phyloP scores from a whole-genome alignment of 805 yeast genomes.

The Hanseniaspora guilliermondii region DNA sequence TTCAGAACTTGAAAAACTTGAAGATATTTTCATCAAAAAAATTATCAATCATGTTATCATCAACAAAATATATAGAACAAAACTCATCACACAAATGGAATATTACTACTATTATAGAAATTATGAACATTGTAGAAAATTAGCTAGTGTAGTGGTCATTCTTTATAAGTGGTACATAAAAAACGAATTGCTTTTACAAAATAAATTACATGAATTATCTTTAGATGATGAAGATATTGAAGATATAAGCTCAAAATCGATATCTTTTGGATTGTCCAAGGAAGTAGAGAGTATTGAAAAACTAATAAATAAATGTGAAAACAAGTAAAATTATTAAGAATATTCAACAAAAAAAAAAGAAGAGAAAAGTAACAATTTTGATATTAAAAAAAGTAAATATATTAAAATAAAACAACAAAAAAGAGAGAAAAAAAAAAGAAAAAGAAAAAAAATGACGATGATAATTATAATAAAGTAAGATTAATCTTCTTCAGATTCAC shows the following conservation, averaged over 20 bases:
- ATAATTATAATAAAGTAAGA: neutral
- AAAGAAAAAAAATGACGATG: neutral
- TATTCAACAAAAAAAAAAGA: neutral
- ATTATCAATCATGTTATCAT: neutral
- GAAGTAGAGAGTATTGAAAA: neutral
- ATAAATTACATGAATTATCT: neutral
- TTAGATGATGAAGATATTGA: neutral
- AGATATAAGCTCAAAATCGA: neutral
- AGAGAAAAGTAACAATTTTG: neutral
- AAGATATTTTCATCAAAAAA: slow-evolving; percentile 7
- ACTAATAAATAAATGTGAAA: slow-evolving; percentile 1
- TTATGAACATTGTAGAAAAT: neutral
- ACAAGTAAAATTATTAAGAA: neutral
- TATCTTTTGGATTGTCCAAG: neutral
- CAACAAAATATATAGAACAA: slow-evolving; percentile 10
- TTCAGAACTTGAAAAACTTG: neutral
- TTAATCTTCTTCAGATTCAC: slow-evolving; percentile 64
- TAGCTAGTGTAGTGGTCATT: neutral
- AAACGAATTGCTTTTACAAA: neutral
- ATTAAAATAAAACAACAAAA: neutral
- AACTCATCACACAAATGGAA: slow-evolving; percentile 11
- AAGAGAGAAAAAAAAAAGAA: neutral
- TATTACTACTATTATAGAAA: slow-evolving; percentile 10
- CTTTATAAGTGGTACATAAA: slow-evolving; percentile 1
- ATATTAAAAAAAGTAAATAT: neutral